These are phyloP conservation scores for Neurospora sp. DNA, from an alignment of 495 filamentous ascomycete genomes.

Conservation along the genomic window DNA sequence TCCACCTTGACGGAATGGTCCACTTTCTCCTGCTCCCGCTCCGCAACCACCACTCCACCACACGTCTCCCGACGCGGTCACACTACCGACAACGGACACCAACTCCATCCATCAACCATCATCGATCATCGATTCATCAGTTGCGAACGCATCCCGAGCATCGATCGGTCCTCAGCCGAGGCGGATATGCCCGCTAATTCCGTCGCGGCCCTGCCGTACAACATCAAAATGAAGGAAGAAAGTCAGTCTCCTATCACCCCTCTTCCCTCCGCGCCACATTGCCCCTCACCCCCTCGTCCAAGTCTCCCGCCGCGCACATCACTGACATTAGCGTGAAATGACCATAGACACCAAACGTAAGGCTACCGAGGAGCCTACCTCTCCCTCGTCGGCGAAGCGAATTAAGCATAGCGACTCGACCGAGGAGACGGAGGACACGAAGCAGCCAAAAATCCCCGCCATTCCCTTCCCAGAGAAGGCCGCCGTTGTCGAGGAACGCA, in stretches of 20 bases:
- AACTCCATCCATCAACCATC: neutral
- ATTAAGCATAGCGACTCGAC: constrained; percentile 47
- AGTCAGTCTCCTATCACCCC: constrained; percentile 21
- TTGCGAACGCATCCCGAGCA: neutral
- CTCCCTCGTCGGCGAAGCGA: constrained; percentile 54
- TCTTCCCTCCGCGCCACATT: neutral
- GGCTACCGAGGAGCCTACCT: constrained; percentile 58
- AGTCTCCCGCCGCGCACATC: neutral
- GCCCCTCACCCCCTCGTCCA: neutral
- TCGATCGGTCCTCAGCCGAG: neutral
- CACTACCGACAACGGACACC: constrained; percentile 4
- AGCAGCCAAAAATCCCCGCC: constrained; percentile 40
- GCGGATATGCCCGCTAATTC: neutral
- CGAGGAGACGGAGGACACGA: constrained; percentile 33
- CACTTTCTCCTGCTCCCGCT: neutral
- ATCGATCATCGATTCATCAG: neutral
- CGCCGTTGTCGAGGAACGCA: constrained; percentile 86
- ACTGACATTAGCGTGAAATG: neutral
- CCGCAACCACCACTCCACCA: constrained; percentile 1
- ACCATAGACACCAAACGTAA: constrained; percentile 61
- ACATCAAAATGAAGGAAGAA: constrained; percentile 37
- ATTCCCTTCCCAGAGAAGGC: constrained; percentile 85
- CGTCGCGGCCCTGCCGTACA: constrained; percentile 3
- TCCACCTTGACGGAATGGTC: constrained; percentile 13
- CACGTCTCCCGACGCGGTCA: neutral